Conservation (phyloP, 192 early-diverging fungal species). For the Coemansia sp. region DNA sequence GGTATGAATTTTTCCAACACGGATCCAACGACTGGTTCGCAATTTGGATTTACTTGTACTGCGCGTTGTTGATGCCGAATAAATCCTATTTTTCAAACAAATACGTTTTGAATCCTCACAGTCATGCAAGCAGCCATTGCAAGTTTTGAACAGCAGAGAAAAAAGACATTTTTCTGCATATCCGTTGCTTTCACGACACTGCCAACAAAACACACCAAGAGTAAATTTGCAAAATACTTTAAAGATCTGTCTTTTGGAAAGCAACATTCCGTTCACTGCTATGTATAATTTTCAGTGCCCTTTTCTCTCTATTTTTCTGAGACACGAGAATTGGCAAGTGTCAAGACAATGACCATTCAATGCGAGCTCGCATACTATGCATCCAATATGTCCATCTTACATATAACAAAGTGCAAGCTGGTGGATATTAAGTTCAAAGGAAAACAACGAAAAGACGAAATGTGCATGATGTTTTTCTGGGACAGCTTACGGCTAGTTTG, state of each 20-base stretch:
- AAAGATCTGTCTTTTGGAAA: background rate
- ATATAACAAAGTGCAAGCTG: background rate
- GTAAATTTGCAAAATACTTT: background rate
- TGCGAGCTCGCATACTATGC: background rate
- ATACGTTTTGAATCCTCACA: background rate
- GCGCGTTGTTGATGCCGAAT: background rate
- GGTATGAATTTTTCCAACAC: background rate
- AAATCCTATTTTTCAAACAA: background rate
- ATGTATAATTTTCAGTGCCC: background rate
- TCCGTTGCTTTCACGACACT: background rate
- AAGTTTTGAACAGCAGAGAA: background rate
- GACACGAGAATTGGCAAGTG: background rate
- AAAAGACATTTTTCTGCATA: background rate
- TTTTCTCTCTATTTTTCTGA: background rate
- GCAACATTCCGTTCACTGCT: background rate
- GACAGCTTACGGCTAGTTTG: background rate
- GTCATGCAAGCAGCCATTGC: background rate
- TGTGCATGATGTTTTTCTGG: background rate
- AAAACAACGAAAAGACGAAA: background rate
- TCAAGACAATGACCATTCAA: background rate
- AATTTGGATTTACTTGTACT: background rate
- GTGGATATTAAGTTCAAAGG: background rate
- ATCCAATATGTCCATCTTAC: background rate
- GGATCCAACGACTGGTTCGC: background rate
- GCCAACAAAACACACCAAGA: background rate